Percentiles rank a stretch among this genome's conserved stretches.
phyloP scores from a whole-genome alignment of 805 yeast genomes.

The Starmera quercuum region DNA sequence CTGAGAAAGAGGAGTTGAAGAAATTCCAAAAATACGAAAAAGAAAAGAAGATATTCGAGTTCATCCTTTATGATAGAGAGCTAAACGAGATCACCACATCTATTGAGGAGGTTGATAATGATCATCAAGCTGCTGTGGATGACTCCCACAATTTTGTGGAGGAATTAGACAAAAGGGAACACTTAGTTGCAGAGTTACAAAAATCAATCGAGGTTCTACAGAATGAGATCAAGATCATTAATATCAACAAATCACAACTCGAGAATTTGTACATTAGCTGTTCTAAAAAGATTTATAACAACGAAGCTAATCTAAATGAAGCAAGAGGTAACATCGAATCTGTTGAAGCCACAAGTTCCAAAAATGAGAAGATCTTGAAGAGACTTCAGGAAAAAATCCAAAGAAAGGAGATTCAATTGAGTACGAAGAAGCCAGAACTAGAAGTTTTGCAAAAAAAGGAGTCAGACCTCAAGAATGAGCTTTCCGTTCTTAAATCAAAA shows the following conservation, averaged over 20 bases:
- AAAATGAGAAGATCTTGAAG: slow-evolving; percentile 16
- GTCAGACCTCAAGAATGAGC: slow-evolving; percentile 25
- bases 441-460: slow-evolving; percentile 34
- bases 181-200: slow-evolving; percentile 34
- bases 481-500: slow-evolving; percentile 35
- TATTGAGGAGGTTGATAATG: slow-evolving; percentile 53
- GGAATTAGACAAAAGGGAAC: slow-evolving; percentile 57
- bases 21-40: slow-evolving; percentile 62
- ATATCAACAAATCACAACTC: slow-evolving; percentile 49
- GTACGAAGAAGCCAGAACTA: slow-evolving; percentile 32
- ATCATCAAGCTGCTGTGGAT: slow-evolving; percentile 41
- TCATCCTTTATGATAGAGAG: slow-evolving; percentile 72
- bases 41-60: slow-evolving; percentile 64
- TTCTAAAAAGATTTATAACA: slow-evolving; percentile 39
- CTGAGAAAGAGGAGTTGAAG: slow-evolving; percentile 71
- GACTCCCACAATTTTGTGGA: slow-evolving; percentile 47
- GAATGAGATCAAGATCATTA: slow-evolving; percentile 41
- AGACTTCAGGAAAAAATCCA: slow-evolving; percentile 23
- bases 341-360: slow-evolving; percentile 16
- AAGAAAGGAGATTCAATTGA: slow-evolving; percentile 29
- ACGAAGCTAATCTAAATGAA: slow-evolving; percentile 37
- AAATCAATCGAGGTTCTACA: slow-evolving; percentile 38
- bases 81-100: slow-evolving; percentile 49
- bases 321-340: slow-evolving; percentile 24
- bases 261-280: slow-evolving; percentile 42